These are phyloP conservation scores for Apophysomyces elegans DNA, from an alignment of 371 early-diverging fungal species.

Conservation along the genomic window DNA sequence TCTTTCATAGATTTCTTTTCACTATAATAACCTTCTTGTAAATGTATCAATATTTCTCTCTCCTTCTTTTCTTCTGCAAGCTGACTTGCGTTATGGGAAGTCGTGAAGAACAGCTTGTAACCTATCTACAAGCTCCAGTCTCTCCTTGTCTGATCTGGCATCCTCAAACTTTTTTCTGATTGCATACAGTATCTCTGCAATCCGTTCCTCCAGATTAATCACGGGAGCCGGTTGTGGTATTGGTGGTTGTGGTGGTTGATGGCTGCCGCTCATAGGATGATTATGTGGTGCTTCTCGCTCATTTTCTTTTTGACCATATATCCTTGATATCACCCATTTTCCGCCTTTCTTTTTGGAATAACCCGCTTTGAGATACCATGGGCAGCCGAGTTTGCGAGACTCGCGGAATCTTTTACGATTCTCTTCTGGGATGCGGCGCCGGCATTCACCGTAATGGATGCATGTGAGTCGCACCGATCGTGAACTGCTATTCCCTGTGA, in stretches of 20 bases:
- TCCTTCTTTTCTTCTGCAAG: background rate
- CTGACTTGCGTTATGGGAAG: background rate
- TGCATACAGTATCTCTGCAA: background rate
- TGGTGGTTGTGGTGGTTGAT: conserved; percentile 4
- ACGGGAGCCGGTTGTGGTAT: background rate
- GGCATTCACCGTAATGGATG: conserved; percentile 10
- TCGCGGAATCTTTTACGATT: conserved; percentile 7
- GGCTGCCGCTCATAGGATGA: conserved; percentile 2
- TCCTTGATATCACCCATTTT: conserved; percentile 6
- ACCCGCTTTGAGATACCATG: conserved; percentile 6
- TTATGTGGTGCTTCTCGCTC: conserved; percentile 9
- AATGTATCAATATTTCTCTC: background rate
- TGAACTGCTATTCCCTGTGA: conserved; percentile 7
- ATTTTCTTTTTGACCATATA: conserved; percentile 6
- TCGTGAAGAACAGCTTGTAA: conserved; percentile 3
- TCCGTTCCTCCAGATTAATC: background rate
- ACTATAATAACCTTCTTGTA: background rate
- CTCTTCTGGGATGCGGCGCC: conserved; percentile 11
- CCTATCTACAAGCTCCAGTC: background rate
- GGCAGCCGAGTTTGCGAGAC: conserved; percentile 10
- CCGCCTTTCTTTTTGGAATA: conserved; percentile 10
- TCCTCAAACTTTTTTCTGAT: background rate
- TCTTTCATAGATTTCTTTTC: background rate
- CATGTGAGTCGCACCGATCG: conserved; percentile 3
- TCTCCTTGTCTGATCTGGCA: background rate